Percentiles rank a stretch among this genome's conserved stretches.
Evolutionary conservation across 768 basidiomycete species (phyloP).

Genomic region (Amanita phalloides): DNA sequence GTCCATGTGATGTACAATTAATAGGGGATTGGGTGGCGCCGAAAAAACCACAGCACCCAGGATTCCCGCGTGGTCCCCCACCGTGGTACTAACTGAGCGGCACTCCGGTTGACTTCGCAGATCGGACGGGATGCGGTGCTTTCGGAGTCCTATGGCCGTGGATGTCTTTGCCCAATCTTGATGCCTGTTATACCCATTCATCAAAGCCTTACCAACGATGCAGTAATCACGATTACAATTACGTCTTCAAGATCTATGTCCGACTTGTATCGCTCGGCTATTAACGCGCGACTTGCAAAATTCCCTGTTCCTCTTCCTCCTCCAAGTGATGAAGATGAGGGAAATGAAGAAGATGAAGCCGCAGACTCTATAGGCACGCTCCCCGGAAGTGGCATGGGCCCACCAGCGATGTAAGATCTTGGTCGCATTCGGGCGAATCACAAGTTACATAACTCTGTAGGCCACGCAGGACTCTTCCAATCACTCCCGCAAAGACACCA

Average conservation of each 20-base stretch:
- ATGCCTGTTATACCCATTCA: background rate
- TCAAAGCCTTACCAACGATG: background rate
- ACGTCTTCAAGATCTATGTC: conserved; percentile 34
- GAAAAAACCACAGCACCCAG: background rate
- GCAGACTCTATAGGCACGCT: conserved; percentile 50
- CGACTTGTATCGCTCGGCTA: conserved; percentile 63
- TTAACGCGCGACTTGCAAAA: conserved; percentile 65
- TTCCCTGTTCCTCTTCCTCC: conserved; percentile 47
- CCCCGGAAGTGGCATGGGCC: conserved; percentile 47
- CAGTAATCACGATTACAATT: background rate
- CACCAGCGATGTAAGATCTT: conserved; percentile 48
- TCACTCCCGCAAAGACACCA: conserved; percentile 24
- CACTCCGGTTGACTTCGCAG: background rate
- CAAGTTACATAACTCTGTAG: conserved; percentile 2
- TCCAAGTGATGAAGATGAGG: conserved; percentile 27
- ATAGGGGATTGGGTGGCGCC: no score
- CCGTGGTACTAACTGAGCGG: background rate
- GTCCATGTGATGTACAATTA: background rate
- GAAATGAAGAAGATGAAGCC: conserved; percentile 42
- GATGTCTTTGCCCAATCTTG: background rate
- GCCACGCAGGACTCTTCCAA: conserved; percentile 6
- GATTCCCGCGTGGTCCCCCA: background rate
- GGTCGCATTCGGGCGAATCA: background rate
- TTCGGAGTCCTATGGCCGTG: background rate
- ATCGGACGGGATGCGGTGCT: background rate